Percentiles rank a stretch among this genome's conserved stretches.
phyloP scores from a whole-genome alignment of 352 stramenopile species.

The Phytopythium kandeliae region DNA sequence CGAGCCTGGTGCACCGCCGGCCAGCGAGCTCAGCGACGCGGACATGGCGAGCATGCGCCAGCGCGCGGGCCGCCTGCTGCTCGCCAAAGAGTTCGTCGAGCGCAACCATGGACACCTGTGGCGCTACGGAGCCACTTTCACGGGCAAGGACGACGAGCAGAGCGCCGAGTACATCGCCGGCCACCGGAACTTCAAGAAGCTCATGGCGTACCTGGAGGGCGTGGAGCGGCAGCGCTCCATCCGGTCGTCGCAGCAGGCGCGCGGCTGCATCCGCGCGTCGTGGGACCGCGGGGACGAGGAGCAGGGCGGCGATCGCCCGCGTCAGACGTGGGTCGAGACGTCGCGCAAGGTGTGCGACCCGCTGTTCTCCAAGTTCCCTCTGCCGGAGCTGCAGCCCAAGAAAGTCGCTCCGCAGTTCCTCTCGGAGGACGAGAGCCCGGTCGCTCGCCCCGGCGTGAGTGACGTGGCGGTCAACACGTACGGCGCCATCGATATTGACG shows the following conservation, averaged over 20 bases:
- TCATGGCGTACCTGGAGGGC: conserved; percentile 56
- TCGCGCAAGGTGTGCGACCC: conserved; percentile 40
- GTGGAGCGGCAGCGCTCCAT: conserved; percentile 54
- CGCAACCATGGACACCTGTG: conserved; percentile 60
- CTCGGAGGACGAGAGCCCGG: background rate
- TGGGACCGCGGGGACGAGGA: conserved; percentile 8
- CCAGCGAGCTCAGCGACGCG: conserved; percentile 14
- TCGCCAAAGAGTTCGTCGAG: conserved; percentile 67
- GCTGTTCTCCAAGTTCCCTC: conserved; percentile 32
- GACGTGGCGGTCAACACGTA: conserved; percentile 37
- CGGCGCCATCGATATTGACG: conserved; percentile 51
- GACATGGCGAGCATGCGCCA: conserved; percentile 47
- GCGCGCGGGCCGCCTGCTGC: conserved; percentile 42
- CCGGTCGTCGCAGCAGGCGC: conserved; percentile 47
- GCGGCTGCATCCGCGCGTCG: conserved; percentile 18
- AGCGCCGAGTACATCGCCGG: conserved; percentile 42
- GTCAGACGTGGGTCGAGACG: conserved; percentile 61
- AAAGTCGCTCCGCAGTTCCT: conserved; percentile 10
- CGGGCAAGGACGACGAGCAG: conserved; percentile 49
- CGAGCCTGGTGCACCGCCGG: conserved; percentile 6
- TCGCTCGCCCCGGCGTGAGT: background rate
- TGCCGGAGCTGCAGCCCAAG: conserved; percentile 44
- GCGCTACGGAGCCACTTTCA: conserved; percentile 63
- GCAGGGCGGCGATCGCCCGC: background rate
- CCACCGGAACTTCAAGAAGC: conserved; percentile 63